Base-by-base conservation (phyloP, 306 rosid species). In the Bauhinia variegata region DNA sequence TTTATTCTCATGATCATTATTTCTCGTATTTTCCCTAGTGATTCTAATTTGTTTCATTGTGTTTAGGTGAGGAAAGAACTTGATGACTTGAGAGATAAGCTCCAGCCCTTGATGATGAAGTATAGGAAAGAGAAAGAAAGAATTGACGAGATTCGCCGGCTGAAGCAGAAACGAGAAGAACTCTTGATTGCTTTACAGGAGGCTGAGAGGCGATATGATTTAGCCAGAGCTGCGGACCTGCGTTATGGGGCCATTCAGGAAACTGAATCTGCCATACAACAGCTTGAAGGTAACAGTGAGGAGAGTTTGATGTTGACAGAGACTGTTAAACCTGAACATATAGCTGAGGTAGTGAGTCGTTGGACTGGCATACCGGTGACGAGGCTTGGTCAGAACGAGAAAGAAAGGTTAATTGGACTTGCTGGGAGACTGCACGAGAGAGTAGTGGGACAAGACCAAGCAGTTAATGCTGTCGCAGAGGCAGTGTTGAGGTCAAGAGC, bases 341-440 rank as follows among this genome's bases (percentile, higher is more conserved):
- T 92, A 56, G 96, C 98, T 0, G 98, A 92, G 77, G 96, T 92
- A 7, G 98, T 92, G 38, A 84, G 98, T 75, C 93, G 98, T 3
- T 92, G 96, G 96, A 92, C 98, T 0, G 96, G 98, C n/a, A 92
- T 92, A 19, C 98, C 96, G 0, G 93, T 92, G 34, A 92, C 98
- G 0, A 78, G 98, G 82, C 98, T 92, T 3, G 98, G 96, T 67
- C 98, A 92, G 50, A 81, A 92, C 50, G 98, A 89, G 1, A 92
- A 92, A 33, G 80, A 74, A 46, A 86, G 96, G 75, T 31, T 92
- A 13, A 81, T 89, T 30, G 96, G 98, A 13, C 89, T 92, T 18
- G 91, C 79, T 44, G 96, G 84, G 39, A 84, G 98, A 72, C 61
- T 92, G 84, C 98, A 89, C 75, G 42, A 54, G 42, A 89, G 98